Evolutionary conservation across 1,284 basidiomycete genomes (phyloP).

Genomic region (Puccinia polysora): DNA sequence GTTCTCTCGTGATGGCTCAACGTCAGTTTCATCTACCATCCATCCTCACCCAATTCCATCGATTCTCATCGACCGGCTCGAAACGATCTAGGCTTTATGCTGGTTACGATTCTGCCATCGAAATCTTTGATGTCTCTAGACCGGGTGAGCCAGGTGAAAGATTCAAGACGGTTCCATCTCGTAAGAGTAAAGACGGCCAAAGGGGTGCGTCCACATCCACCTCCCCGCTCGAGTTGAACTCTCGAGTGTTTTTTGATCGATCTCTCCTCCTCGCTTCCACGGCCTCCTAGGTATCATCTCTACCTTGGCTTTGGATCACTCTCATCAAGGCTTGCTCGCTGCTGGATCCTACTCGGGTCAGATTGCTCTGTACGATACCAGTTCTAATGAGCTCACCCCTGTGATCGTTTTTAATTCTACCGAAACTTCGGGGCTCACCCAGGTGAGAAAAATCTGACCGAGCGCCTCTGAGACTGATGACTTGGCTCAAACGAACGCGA

Average conservation of each 20-base stretch:
- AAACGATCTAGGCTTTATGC: constrained; percentile 67
- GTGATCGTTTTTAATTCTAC: constrained; percentile 43
- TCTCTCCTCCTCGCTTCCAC: no score
- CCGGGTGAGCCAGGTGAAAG: constrained; percentile 68
- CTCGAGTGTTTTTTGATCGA: neutral
- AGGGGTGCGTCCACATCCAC: no score
- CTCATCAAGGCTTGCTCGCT: constrained; percentile 67
- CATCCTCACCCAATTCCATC: neutral
- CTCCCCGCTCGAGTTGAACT: neutral
- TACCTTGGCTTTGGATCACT: constrained; percentile 68
- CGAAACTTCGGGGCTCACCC: constrained; percentile 63
- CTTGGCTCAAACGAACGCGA: no score
- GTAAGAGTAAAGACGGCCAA: constrained; percentile 73
- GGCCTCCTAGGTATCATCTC: constrained; percentile 78
- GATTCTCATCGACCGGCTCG: constrained; percentile 24
- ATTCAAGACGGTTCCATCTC: constrained; percentile 67
- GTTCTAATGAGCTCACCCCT: constrained; percentile 53
- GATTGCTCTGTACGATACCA: constrained; percentile 70
- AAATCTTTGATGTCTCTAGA: constrained; percentile 71
- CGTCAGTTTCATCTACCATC: constrained; percentile 56
- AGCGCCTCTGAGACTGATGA: no score
- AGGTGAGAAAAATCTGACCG: constrained; percentile 63
- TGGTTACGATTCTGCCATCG: constrained; percentile 81
- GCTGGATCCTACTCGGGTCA: constrained; percentile 63
- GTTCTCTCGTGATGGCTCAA: constrained; percentile 66